A percentile compares a stretch with the other conserved stretches of the same genome.
phyloP scores from a whole-genome alignment of 2,329 filamentous ascomycete species.

The Exophiala mesophila region DNA sequence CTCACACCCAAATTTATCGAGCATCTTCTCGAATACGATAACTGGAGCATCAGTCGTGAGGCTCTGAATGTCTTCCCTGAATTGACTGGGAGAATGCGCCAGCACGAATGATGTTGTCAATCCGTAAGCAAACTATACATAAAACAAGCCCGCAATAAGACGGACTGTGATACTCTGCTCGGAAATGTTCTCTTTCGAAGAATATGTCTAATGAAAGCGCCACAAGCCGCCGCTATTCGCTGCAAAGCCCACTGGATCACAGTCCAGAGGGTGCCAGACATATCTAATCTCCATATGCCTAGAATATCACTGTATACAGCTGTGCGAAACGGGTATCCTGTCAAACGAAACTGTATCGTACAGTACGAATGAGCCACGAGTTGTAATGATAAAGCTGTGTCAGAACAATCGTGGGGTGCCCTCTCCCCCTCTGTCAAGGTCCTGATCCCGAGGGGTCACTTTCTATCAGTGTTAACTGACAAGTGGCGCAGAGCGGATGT shows the following conservation, averaged over 20 bases:
- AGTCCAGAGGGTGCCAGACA: neutral
- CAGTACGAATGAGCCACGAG: too few relatives aligned
- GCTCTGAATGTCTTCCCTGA: constrained; percentile 18
- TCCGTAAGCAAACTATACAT: neutral
- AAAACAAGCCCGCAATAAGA: neutral
- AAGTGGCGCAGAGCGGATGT: too few relatives aligned
- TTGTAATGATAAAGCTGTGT: too few relatives aligned
- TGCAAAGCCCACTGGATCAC: neutral
- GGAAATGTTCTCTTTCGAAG: neutral
- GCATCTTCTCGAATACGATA: constrained; percentile 16
- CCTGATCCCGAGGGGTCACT: too few relatives aligned
- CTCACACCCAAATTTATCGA: constrained; percentile 16
- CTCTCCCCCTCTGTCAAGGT: too few relatives aligned
- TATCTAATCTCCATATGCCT: too few relatives aligned
- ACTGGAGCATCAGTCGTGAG: constrained; percentile 16
- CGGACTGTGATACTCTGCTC: neutral
- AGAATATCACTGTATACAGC: too few relatives aligned
- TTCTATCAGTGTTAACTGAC: too few relatives aligned
- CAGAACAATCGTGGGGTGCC: too few relatives aligned
- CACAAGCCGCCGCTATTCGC: neutral
- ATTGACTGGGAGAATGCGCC: constrained; percentile 13
- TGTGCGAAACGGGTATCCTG: too few relatives aligned
- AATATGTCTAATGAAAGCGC: neutral
- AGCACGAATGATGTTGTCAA: constrained; percentile 12
- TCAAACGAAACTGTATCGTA: too few relatives aligned